Base-by-base conservation (phyloP, 768 basidiomycete species). In the Boletus sp. region DNA sequence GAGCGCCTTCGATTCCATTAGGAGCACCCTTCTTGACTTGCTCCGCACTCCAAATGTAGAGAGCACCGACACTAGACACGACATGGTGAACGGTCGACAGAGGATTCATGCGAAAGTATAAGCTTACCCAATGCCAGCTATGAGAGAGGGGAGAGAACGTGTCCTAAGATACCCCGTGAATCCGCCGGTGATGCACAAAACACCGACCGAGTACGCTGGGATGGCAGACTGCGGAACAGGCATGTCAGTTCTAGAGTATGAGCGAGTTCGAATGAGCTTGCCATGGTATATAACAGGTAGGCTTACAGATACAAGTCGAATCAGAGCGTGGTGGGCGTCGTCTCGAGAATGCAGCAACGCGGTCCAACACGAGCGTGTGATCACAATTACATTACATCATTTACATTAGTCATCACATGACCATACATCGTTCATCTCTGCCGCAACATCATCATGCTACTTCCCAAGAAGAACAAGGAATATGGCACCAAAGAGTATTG, bases 11-110 rank as follows among this genome's bases (percentile, higher is more conserved):
- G 52, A 92, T 73, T n/a, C 92, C 89, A 60, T 89, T 85, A 3
- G 82, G 67, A 12, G 83, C 81, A 39, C 89, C 87, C 67, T 81
- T 89, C 58, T 85, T 84, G 61, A 94, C 88, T 66, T 77, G 78
- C 58, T 90, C 82, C 37, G 86, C 91, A 54, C 89, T 87, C 82
- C 85, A 92, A 28, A 92, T 77, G 71, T 89, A 94, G 47, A 92
- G 77, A 17, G 82, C 74, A 57, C 91, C 92, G 46, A 94, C 90
- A 63, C 90, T 91, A 33, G 18, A 56, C 59, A 0, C 7, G 30
- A 33, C 30, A 44, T 44, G 18, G 50, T 57, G 60, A 56, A 36
- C 15, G 28, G 14, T 32, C 28, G 32, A 15, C 15, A 6, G 32
- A 20, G 36, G 7, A 24, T 3, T 14, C 11, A 17, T 12, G 20